Base-by-base conservation (phyloP, 2,329 filamentous ascomycete species). In the Exophiala sp. region DNA sequence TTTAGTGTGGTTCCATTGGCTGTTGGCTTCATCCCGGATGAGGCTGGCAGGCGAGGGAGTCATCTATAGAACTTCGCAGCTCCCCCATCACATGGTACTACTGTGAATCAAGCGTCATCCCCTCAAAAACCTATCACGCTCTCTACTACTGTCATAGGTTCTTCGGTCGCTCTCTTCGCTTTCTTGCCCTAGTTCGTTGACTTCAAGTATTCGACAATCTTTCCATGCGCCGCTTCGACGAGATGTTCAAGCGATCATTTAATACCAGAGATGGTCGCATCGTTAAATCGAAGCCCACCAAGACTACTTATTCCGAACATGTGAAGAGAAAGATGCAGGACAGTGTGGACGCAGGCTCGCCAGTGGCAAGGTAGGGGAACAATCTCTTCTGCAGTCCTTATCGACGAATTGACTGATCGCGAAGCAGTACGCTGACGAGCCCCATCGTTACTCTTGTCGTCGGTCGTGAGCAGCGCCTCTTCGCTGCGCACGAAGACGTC, bases 171-270 rank as follows among this genome's bases (percentile, higher is more conserved):
- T 70, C 57, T 59, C 65, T 66, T 75, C 76, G 75, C 75, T 75
- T 57, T 41, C 50, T 43, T 46, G 45, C 73, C 68, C 73, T 77
- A 73, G 72, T 71, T 75, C 66, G 69, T 67, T 65, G 59, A 69
- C 63, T 52, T 51, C 61, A 55, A 50, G 45, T 57, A 64, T 65
- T 55, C 60, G 57, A 57, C 50, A 54, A 60, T 54, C 47, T 35
- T 49, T 46, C 50, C 47, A 43, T 59, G 61, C 51, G 53, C 58
- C 53, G 72, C 68, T 65, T 65, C 63, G 67, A 69, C 77, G 78
- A 71, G 73, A 96, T 96, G 89, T 95, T 96, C 81, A 95, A 91
- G 78, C 89, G 89, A 72, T 91, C 91, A 69, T 91, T 94, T 77
- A 81, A 85, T 72, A 86, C 87, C 65, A 87, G 86, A 73, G 87